Evolutionary conservation across 352 stramenopile species (phyloP).

Genomic region (Pilasporangium apinafurcum): DNA sequence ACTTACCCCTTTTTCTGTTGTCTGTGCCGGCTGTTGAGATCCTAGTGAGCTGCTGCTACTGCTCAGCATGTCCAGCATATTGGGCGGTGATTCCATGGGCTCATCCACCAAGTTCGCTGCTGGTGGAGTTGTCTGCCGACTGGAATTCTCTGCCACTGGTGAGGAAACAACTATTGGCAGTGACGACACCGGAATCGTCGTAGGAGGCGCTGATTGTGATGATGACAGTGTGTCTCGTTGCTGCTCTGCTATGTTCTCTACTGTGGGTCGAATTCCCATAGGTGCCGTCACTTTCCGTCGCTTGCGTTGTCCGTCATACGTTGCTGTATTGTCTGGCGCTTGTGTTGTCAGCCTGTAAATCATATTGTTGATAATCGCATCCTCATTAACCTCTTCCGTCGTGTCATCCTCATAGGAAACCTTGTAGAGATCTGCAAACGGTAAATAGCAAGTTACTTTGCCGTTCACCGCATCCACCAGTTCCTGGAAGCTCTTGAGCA

Average conservation of each 20-base stretch:
- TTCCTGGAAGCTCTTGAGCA: slow-evolving; percentile 12
- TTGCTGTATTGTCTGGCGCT: too few relatives aligned
- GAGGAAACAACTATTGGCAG: background rate
- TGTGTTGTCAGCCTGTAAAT: slow-evolving; percentile 27
- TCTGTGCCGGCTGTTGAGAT: too few relatives aligned
- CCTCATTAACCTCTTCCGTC: slow-evolving; percentile 37
- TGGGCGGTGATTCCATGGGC: slow-evolving; percentile 10
- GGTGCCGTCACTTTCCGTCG: background rate
- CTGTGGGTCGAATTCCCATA: slow-evolving; percentile 10
- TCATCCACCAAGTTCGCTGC: slow-evolving; percentile 4
- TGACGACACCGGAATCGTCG: background rate
- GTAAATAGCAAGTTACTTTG: slow-evolving; percentile 43
- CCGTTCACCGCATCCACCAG: slow-evolving; percentile 10
- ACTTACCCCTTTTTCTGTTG: too few relatives aligned
- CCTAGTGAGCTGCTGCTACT: too few relatives aligned
- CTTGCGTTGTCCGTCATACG: background rate
- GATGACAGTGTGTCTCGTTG: slow-evolving; percentile 2
- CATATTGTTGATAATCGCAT: slow-evolving; percentile 55
- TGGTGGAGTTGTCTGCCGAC: too few relatives aligned
- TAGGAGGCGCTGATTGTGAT: background rate
- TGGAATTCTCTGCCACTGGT: too few relatives aligned
- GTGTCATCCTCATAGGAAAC: slow-evolving; percentile 47
- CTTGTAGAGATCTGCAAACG: slow-evolving; percentile 50
- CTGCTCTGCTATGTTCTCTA: slow-evolving; percentile 1
- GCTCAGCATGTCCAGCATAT: slow-evolving; percentile 23